A percentile compares a stretch with the other conserved stretches of the same genome.
Conservation (phyloP, 75 land plant genomes). For the Selaginella moellendorffii region DNA sequence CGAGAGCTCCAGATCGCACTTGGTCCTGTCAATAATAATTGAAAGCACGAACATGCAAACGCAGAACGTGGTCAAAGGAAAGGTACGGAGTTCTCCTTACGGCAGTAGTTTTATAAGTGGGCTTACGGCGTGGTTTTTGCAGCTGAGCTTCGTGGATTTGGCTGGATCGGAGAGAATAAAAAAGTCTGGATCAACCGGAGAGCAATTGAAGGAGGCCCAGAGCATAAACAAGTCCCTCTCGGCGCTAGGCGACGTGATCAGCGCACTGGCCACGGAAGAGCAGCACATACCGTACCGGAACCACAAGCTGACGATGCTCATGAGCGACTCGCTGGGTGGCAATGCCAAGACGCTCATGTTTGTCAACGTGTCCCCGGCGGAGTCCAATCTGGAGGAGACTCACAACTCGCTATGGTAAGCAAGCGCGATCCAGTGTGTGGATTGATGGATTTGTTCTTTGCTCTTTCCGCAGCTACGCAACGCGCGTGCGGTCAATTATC, state of each 20-base stretch:
- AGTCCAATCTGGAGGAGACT: constrained; percentile 91
- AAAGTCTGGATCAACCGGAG: constrained; percentile 84
- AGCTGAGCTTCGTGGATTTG: constrained; percentile 96
- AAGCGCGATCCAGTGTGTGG: background rate
- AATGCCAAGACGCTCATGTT: constrained; percentile 99
- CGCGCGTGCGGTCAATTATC: constrained; percentile 75
- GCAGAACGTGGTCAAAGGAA: constrained; percentile 72
- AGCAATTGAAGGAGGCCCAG: constrained; percentile 90
- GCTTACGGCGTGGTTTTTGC: too few species aligned
- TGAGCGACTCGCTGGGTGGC: constrained; percentile 99
- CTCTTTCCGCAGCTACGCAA: constrained; percentile 58
- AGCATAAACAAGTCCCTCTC: constrained; percentile 97
- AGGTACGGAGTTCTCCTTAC: constrained; percentile 49
- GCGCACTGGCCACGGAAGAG: constrained; percentile 70
- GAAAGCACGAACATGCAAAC: constrained; percentile 92
- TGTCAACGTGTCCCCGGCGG: constrained; percentile 93
- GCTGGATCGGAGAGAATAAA: constrained; percentile 99
- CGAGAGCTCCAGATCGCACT: constrained; percentile 95
- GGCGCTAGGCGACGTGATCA: constrained; percentile 92
- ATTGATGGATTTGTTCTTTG: background rate
- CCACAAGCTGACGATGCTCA: constrained; percentile 91
- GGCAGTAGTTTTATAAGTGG: too few species aligned
- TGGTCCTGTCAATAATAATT: constrained; percentile 70
- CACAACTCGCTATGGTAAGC: constrained; percentile 73
- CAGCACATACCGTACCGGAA: constrained; percentile 94